Conservation (phyloP, 148 eudicot species). For the Vaccinium corymbosum region DNA sequence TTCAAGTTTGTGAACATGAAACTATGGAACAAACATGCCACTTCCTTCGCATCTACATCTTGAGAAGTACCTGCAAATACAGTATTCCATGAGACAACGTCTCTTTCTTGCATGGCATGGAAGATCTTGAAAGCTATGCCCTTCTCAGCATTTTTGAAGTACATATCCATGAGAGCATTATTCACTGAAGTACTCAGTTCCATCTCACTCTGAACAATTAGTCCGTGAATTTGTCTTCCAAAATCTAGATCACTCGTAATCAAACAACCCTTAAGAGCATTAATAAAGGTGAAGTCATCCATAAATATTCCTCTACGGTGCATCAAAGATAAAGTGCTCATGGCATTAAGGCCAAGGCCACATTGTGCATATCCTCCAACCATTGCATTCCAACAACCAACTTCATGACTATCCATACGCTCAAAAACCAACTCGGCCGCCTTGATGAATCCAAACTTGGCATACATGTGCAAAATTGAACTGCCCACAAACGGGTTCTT, state of each 20-base stretch:
- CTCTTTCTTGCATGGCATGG: slow-evolving; percentile 13
- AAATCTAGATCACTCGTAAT: background rate
- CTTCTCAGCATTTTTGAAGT: slow-evolving; percentile 9
- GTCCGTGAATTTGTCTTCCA: slow-evolving; percentile 19
- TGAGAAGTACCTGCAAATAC: slow-evolving; percentile 8
- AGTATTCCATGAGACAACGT: slow-evolving; percentile 19
- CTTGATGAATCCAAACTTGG: slow-evolving; percentile 15
- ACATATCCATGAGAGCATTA: slow-evolving; percentile 16
- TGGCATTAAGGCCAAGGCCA: slow-evolving; percentile 10
- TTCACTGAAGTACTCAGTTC: slow-evolving; percentile 2
- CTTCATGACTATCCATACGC: slow-evolving; percentile 6
- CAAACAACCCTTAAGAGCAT: slow-evolving; percentile 14
- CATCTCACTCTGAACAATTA: slow-evolving; percentile 11
- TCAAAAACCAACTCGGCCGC: slow-evolving; percentile 3
- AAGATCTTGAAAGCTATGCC: slow-evolving; percentile 11
- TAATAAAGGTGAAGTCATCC: slow-evolving; percentile 16
- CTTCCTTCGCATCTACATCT: slow-evolving; percentile 3
- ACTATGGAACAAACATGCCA: slow-evolving; percentile 11
- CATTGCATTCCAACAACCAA: slow-evolving; percentile 22
- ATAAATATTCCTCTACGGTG: slow-evolving; percentile 4
- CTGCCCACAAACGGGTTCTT: slow-evolving; percentile 21
- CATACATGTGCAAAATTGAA: slow-evolving; percentile 25
- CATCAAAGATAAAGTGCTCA: slow-evolving; percentile 9
- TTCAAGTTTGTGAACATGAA: slow-evolving; percentile 14
- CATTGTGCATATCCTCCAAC: slow-evolving; percentile 15